Percentiles rank a stretch among this genome's conserved stretches.
Evolutionary conservation across 2,329 filamentous ascomycete species (phyloP).

Genomic region (Didymella pinodella): DNA sequence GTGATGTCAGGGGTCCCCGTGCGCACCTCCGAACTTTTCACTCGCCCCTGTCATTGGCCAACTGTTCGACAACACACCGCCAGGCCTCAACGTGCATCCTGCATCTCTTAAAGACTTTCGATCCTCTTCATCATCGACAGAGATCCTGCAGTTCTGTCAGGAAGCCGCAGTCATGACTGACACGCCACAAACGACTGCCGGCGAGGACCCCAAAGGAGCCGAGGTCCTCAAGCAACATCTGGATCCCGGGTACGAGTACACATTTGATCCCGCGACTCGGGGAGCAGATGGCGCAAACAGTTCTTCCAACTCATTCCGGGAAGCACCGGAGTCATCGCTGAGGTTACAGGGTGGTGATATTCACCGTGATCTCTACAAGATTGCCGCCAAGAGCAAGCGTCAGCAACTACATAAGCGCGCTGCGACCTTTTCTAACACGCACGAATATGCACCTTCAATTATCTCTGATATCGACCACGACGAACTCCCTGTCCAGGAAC

Average conservation of each 20-base stretch:
- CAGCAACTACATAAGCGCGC: conserved; percentile 62
- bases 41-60: conserved; percentile 35
- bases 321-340: conserved; percentile 68
- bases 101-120: conserved; percentile 5
- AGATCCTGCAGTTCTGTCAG: conserved; percentile 4
- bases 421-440: conserved; percentile 70
- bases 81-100: conserved; percentile 18
- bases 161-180: conserved; percentile 36
- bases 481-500: conserved; percentile 54
- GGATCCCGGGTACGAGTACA: conserved; percentile 51
- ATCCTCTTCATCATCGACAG: background rate
- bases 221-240: conserved; percentile 54
- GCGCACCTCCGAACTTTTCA: conserved; percentile 36
- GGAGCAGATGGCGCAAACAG: conserved; percentile 36
- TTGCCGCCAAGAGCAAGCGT: conserved; percentile 65
- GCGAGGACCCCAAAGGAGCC: conserved; percentile 43
- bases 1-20: conserved; percentile 39
- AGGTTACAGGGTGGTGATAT: conserved; percentile 79
- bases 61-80: conserved; percentile 33
- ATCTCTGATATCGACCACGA: conserved; percentile 43
- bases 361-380: conserved; percentile 78
- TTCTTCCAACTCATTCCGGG: conserved; percentile 34
- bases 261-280: conserved; percentile 51
- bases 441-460: conserved; percentile 35
- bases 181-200: conserved; percentile 38